Conservation (phyloP, 2,329 filamentous ascomycete species). For the Neonectria sp. region DNA sequence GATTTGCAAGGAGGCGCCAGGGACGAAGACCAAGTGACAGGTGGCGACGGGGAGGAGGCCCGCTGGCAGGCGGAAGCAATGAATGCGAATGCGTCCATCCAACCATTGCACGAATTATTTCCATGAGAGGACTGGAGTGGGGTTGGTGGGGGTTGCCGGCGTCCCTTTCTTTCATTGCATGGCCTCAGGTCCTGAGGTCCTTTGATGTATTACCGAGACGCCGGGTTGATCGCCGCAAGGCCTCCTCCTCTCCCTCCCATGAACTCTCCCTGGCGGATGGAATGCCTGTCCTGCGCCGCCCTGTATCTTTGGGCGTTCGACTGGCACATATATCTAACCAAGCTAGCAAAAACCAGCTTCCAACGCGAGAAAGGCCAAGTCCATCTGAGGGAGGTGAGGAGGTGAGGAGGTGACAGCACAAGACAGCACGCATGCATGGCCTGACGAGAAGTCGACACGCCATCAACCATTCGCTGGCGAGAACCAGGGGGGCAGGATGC, state of each 20-base stretch:
- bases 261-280: no score
- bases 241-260: not conserved
- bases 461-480: not conserved
- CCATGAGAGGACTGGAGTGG: slow-evolving; percentile 13
- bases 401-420: slow-evolving; percentile 12
- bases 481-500: slow-evolving; percentile 7
- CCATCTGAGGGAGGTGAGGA: slow-evolving; percentile 15
- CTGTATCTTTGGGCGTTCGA: not conserved
- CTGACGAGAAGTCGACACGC: slow-evolving; percentile 9
- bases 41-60: not conserved
- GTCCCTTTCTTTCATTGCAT: slow-evolving; percentile 1
- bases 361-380: not conserved
- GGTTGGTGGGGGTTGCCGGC: slow-evolving; percentile 17
- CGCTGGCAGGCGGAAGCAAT: not conserved
- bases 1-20: slow-evolving; percentile 2
- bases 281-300: not conserved
- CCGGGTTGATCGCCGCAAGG: slow-evolving; percentile 9
- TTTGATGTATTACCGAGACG: not conserved
- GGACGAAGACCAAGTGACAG: not conserved
- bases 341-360: not conserved
- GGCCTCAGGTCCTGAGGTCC: not conserved
- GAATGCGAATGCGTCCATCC: no score
- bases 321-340: not conserved
- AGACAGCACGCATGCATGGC: slow-evolving; percentile 14
- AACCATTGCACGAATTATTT: not conserved